These are phyloP conservation scores for Trichoderma sp. DNA, from an alignment of 2,329 filamentous ascomycete genomes.

Conservation along the genomic window DNA sequence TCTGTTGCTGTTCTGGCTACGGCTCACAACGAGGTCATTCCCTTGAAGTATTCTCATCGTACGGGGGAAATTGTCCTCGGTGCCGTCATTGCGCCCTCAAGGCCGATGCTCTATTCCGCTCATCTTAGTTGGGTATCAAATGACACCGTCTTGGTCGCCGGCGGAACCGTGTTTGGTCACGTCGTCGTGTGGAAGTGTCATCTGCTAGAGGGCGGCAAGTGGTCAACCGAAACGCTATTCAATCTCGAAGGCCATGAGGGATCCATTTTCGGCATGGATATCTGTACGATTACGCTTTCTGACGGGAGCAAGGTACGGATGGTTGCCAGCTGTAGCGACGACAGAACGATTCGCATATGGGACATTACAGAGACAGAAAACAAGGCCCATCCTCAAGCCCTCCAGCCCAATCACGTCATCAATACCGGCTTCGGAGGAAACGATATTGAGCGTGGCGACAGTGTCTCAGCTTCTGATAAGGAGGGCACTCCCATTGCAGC, in stretches of 20 bases:
- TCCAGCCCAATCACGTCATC: constrained; percentile 49
- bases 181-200: constrained; percentile 83
- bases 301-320: constrained; percentile 54
- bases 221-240: constrained; percentile 48
- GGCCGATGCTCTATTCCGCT: constrained; percentile 87
- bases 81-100: constrained; percentile 63
- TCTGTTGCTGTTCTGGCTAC: constrained; percentile 66
- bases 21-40: constrained; percentile 80
- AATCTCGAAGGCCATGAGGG: constrained; percentile 76
- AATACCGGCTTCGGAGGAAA: constrained; percentile 24
- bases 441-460: not conserved
- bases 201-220: constrained; percentile 30
- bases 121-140: constrained; percentile 64
- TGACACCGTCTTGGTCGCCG: constrained; percentile 70
- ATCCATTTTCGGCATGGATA: constrained; percentile 86
- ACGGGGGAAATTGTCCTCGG: constrained; percentile 45
- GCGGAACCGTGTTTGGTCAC: constrained; percentile 92
- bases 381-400: constrained; percentile 53
- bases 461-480: not conserved
- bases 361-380: constrained; percentile 61
- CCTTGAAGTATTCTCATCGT: constrained; percentile 43
- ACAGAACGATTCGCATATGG: constrained; percentile 88
- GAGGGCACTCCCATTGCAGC: constrained; percentile 59
- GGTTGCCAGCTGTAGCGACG: constrained; percentile 93
- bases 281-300: constrained; percentile 58